Evolutionary conservation across 2,329 filamentous ascomycete genomes (phyloP), one percentile per base, ranked within the genome.

Genomic region (Sporothrix dimorphospora): DNA sequence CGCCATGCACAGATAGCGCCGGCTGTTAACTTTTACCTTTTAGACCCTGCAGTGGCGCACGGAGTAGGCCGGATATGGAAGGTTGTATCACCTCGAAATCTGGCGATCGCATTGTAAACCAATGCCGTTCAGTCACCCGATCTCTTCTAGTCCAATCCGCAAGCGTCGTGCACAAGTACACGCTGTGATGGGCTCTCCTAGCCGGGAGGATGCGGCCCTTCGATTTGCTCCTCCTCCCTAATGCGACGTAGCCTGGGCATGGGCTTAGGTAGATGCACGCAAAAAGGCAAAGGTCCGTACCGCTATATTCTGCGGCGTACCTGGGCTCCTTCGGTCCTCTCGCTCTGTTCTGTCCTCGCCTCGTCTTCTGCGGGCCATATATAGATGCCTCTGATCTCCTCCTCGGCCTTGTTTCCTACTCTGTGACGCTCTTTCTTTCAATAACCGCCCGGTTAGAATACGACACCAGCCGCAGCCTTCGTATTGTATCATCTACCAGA

Each of bases 21-120:
- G n/a, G 34, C 19, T 14, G 30, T 40, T 14, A 14, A 7, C 34
- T 61, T 24, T 61, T 42, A 9, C 7, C 30, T 49, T 55, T 14
- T 55, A 5, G 24, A 14, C 59, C 40, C 8, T 47, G 12, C 21
- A 47, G 21, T 14, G 38, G 40, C 40, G 38, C 59, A 65, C 59
- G 59, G 40, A 21, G 11, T 24, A 69, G n/a, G 49, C 71, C 71
- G 14, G 40, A 72, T 65, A 24, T 24, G 63, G 71, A 72, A 72
- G 71, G 71, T 69, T 65, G 71, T 55, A 63, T 30, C 19, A n/a
- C 38, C 19, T 49, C 45, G 21, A 63, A n/a, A 16, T 70, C 53
- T 49, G 69, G 21, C 69, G 69, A 71, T 71, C 69, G 21, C 21
- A 30, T 11, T 61, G 30, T 5, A 21, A 40, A n/a, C 19, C 34